Evolutionary conservation across 176 grass and related monocot species (phyloP), one percentile per base, ranked within the genome.

Genomic region (Aegilops sharonensis): DNA sequence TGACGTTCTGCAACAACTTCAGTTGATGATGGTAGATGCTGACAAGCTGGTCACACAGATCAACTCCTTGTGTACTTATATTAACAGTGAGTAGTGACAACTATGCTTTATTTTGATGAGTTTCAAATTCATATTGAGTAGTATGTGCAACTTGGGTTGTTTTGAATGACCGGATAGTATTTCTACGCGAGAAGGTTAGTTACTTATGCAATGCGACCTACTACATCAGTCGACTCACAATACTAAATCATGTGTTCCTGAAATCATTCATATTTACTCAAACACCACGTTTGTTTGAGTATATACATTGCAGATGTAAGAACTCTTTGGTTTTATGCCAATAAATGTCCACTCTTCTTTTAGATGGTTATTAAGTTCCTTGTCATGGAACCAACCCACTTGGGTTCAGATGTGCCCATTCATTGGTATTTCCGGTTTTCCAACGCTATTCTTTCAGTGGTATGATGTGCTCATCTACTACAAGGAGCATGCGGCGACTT

Each of bases 21-120:
- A 21, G 24, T 66, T 80, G 60, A 66, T 80, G 27, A 79, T 79
- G 77, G 78, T 47, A 47, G 61, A 80, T 31, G 23, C 35, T 64
- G 6, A 64, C 54, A 27, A 79, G 57, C 25, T 80, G 61, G 40
- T 31, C 61, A 43, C 11, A 31, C 24, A 45, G 39, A 43, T 45
- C 9, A 31, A 15, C 8, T 63, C 36, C 56, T 39, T 62, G 15
- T 78, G 21, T 60, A 37, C 32, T 61, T 62, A 78, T 78, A 36
- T 60, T 61, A 42, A 37, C 57, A 10, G 13, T 80, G 36, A 80
- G 23, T 65, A 45, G 62, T 63, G 2, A 45, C 23, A 42, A 63
- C 30, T 79, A 27, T 79, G 18, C 34, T 60, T 63, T 79, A 40
- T 63, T 79, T 79, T 62, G 34, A 40, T 79, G 13, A 5, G 77